Base-by-base conservation (phyloP, 192 early-diverging fungal genomes). In the Podila verticillata region DNA sequence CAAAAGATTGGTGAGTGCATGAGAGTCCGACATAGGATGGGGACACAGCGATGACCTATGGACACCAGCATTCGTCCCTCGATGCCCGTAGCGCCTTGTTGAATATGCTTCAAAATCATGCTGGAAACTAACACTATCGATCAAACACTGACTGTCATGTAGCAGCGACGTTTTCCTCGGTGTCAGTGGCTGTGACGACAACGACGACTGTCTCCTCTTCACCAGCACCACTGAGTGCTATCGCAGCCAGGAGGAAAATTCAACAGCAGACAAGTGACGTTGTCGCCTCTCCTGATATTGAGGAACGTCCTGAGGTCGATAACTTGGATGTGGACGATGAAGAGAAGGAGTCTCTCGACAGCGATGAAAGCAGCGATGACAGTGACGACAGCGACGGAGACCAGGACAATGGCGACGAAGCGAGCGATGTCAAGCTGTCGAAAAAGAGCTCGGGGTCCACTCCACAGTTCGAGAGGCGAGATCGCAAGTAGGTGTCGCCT, bases 171-270 rank as follows among this genome's bases (percentile, higher is more conserved):
- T 32, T 51, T 15, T 54, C 64, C 4, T 19, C 31, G 0, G 63
- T 31, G 4, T 44, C 63, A 26, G 44, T 24, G 22, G 24, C 10
- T 34, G n/a, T 34, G 3, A 44, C 61, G 6, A 56, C 64, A 5
- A 5, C 48, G n/a, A 64, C 60, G 20, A 57, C 65, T 1, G 29
- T 59, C 19, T 49, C 68, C 3, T 34, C 67, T 6, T 29, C 57
- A 24, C 19, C 67, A 22, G 59, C 68, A 12, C 75, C 75, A 20
- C 64, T 79, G 28, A 79, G 75, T n/a, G 75, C 75, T 0, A 48
- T 79, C 1, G 75, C 75, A 3, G 75, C 69, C 12, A 31, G 75
- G 26, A 71, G 75, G 10, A 44, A 44, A 15, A 44, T 44, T 17
- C 39, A 44, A 15, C 39, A 44, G 2, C 39, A 63, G 64, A 63